phyloP scores from a whole-genome alignment of 306 rosid species.

The Clitoria ternatea region DNA sequence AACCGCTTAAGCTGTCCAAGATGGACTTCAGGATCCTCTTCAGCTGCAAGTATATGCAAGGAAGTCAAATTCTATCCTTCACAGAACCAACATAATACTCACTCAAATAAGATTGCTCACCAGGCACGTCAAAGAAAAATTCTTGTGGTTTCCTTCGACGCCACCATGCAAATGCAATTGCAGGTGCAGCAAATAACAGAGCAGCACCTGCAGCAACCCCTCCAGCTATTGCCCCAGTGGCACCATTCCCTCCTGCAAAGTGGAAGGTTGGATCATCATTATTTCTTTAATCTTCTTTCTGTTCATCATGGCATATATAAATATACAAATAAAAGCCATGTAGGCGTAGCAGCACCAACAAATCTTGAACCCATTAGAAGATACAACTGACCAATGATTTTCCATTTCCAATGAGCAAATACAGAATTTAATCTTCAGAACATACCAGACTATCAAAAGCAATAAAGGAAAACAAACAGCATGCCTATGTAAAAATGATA shows the following conservation, averaged over 20 bases:
- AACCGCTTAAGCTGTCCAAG: constrained; percentile 98
- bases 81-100: not conserved
- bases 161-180: constrained; percentile 99
- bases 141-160: constrained; percentile 97
- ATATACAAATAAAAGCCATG: not conserved
- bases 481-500: constrained; percentile 1
- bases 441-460: not conserved
- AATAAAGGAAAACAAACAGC: not conserved
- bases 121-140: constrained; percentile 97
- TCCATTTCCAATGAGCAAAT: not conserved
- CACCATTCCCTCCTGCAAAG: constrained; percentile 75
- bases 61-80: constrained; percentile 22
- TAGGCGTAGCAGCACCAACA: not conserved
- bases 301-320: not conserved
- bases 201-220: constrained; percentile 99
- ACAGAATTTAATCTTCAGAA: constrained; percentile 2
- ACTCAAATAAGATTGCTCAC: constrained; percentile 38
- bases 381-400: not conserved
- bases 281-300: not conserved
- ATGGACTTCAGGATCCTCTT: constrained; percentile 99
- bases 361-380: not conserved
- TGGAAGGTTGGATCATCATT: constrained; percentile 11
- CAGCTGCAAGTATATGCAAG: constrained; percentile 52
- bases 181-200: constrained; percentile 93
- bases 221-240: constrained; percentile 96